Evolutionary conservation across 2,329 filamentous ascomycete genomes (phyloP).

Genomic region (Blumeriella jaapii): DNA sequence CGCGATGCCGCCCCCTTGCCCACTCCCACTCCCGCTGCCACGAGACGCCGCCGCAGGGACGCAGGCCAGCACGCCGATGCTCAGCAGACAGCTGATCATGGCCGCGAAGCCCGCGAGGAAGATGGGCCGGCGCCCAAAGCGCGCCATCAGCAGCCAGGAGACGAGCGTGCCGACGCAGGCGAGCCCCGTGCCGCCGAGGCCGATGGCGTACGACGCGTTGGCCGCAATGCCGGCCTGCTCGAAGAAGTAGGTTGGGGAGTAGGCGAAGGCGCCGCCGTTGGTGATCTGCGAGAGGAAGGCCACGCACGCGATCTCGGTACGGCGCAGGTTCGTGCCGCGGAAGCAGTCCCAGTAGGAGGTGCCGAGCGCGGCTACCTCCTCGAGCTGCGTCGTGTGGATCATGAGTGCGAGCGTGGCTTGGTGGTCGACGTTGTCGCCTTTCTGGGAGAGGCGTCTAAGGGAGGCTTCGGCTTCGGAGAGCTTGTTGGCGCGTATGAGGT

Average conservation of each 20-base stretch:
- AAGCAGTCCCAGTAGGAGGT: constrained; percentile 39
- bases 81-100: constrained; percentile 33
- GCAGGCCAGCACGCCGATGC: constrained; percentile 30
- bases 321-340: constrained; percentile 30
- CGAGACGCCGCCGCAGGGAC: constrained; percentile 7
- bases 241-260: constrained; percentile 51
- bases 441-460: constrained; percentile 29
- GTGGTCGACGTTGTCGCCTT: constrained; percentile 27
- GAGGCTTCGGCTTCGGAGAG: constrained; percentile 33
- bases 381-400: constrained; percentile 40
- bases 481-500: constrained; percentile 32
- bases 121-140: constrained; percentile 37
- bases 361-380: constrained; percentile 31
- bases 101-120: constrained; percentile 37
- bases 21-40: too few relatives aligned
- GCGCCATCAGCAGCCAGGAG: constrained; percentile 36
- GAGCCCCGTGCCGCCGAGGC: constrained; percentile 34
- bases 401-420: constrained; percentile 40
- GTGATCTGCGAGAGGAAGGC: constrained; percentile 43
- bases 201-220: constrained; percentile 39
- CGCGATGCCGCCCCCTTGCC: constrained; percentile 1
- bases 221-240: constrained; percentile 39
- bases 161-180: constrained; percentile 38
- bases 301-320: constrained; percentile 42
- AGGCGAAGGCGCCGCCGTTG: constrained; percentile 49